phyloP scores from a whole-genome alignment of 1,139 yeast species.

The Trichomonascaceae sp. region DNA sequence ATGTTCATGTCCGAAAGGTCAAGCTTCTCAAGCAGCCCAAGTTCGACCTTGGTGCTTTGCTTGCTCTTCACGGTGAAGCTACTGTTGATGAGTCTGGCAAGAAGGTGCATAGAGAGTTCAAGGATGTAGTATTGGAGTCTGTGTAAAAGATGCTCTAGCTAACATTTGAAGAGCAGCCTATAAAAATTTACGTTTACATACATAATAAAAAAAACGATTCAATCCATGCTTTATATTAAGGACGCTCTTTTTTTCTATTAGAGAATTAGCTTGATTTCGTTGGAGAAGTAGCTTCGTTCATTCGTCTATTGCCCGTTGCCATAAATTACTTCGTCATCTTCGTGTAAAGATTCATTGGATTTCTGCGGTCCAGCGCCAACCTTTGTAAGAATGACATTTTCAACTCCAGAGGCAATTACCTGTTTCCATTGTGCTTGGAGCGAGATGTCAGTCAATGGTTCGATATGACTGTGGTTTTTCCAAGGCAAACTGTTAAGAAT shows the following conservation, averaged over 20 bases:
- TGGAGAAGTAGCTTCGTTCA: not conserved
- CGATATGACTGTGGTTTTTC: constrained; percentile 38
- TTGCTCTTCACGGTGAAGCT: constrained; percentile 88
- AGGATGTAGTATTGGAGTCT: constrained; percentile 84
- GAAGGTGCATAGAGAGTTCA: constrained; percentile 82
- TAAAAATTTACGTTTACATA: constrained; percentile 9
- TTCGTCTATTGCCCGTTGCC: not conserved
- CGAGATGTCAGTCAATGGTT: constrained; percentile 32
- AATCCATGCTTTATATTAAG: not conserved
- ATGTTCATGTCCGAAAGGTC: constrained; percentile 88
- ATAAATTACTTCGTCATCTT: not conserved
- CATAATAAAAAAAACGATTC: not conserved
- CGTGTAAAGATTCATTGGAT: not conserved
- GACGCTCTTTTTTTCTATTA: not conserved
- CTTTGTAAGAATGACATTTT: constrained; percentile 72
- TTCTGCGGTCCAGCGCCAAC: constrained; percentile 77
- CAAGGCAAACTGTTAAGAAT: constrained; percentile 64
- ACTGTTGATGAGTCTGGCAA: constrained; percentile 78
- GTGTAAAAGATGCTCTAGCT: constrained; percentile 43
- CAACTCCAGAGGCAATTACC: constrained; percentile 61
- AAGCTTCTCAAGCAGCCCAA: constrained; percentile 88
- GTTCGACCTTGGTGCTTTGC: constrained; percentile 82
- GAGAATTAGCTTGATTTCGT: not conserved
- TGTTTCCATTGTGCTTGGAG: constrained; percentile 41
- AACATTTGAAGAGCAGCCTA: constrained; percentile 4